Evolutionary conservation across 306 rosid genomes (phyloP).

Genomic region (Abrus pulchellus): DNA sequence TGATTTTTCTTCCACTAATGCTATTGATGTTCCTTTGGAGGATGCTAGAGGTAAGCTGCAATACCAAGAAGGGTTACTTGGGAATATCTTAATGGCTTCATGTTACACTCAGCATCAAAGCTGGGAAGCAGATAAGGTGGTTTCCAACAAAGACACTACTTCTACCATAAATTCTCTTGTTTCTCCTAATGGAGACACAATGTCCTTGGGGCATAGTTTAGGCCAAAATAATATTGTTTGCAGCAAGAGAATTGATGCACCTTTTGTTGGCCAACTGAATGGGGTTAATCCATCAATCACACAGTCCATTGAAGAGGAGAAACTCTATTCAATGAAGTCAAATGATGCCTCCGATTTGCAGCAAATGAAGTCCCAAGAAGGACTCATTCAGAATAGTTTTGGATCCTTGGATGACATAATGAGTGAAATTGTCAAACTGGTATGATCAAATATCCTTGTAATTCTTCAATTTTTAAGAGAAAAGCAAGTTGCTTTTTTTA

Average conservation of each 20-base stretch:
- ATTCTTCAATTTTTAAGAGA: not conserved
- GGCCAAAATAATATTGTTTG: slow-evolving; percentile 55
- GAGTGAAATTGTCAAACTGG: slow-evolving; percentile 59
- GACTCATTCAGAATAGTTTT: slow-evolving; percentile 47
- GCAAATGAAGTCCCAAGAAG: slow-evolving; percentile 55
- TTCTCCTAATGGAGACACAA: slow-evolving; percentile 42
- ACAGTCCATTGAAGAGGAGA: slow-evolving; percentile 44
- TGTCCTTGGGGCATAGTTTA: slow-evolving; percentile 51
- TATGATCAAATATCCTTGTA: slow-evolving; percentile 47
- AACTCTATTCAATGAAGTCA: slow-evolving; percentile 47
- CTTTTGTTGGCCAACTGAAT: slow-evolving; percentile 51
- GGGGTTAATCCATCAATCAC: slow-evolving; percentile 49
- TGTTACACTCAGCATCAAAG: slow-evolving; percentile 45
- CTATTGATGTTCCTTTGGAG: slow-evolving; percentile 51
- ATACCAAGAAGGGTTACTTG: slow-evolving; percentile 64
- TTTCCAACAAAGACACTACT: slow-evolving; percentile 46
- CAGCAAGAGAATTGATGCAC: slow-evolving; percentile 45
- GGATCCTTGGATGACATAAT: slow-evolving; percentile 68
- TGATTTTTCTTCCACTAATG: slow-evolving; percentile 59
- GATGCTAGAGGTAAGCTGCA: slow-evolving; percentile 53
- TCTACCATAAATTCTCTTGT: slow-evolving; percentile 51
- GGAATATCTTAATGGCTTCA: slow-evolving; percentile 54
- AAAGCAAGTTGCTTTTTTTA: not conserved
- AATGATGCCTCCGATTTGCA: slow-evolving; percentile 53
- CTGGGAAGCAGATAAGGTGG: slow-evolving; percentile 57